Evolutionary conservation across 2,329 filamentous ascomycete genomes (phyloP).

Genomic region (Penicillium sumatraense): DNA sequence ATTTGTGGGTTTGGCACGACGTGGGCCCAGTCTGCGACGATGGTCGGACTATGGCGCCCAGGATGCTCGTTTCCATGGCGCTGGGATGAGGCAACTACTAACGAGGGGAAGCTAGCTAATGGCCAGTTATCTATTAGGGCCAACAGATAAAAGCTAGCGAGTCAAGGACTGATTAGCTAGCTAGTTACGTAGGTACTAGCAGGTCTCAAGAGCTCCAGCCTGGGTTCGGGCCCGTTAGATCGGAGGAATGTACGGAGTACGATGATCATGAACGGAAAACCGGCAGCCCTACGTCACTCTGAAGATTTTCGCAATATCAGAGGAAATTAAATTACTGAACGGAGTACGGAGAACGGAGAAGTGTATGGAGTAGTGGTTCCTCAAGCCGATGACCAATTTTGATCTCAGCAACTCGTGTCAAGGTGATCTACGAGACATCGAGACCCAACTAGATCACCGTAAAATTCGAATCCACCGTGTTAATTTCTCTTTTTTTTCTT

Average conservation of each 20-base stretch:
- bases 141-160: not conserved
- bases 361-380: too few relatives aligned
- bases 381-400: constrained; percentile 1
- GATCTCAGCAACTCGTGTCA: constrained; percentile 5
- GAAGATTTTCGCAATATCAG: not conserved
- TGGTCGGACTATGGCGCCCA: not conserved
- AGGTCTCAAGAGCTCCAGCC: not conserved
- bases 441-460: not conserved
- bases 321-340: not conserved
- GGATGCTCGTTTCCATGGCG: constrained; percentile 2
- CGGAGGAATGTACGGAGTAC: constrained; percentile 1
- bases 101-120: not conserved
- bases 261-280: not conserved
- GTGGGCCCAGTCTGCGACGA: constrained; percentile 2
- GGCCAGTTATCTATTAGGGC: not conserved
- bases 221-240: not conserved
- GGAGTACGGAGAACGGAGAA: too few relatives aligned
- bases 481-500: not conserved
- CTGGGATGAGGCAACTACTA: not conserved
- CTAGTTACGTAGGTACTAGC: too few relatives aligned
- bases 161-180: not conserved
- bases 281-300: constrained; percentile 6
- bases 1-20: constrained; percentile 1
- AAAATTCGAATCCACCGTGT: not conserved
- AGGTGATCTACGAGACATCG: not conserved